Conservation (phyloP, 2,329 filamentous ascomycete genomes). For the Penicillium sp. region DNA sequence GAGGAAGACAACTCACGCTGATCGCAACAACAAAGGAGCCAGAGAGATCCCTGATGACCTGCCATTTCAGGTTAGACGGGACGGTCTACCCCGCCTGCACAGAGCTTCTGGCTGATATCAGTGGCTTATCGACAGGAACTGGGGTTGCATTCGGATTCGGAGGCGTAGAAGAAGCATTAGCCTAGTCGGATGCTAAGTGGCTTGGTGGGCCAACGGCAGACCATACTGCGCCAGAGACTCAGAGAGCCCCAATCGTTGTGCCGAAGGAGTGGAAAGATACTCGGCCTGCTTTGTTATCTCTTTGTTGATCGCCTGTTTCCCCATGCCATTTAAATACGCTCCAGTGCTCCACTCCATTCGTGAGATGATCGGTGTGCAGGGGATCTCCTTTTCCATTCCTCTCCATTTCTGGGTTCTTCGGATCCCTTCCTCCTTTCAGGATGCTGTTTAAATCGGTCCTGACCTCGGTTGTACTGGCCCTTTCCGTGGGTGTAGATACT, state of each 20-base stretch:
- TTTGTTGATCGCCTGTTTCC: background rate
- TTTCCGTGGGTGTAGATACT: constrained; percentile 31
- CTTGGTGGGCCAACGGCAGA: constrained; percentile 8
- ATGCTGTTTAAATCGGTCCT: constrained; percentile 39
- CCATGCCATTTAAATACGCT: constrained; percentile 9
- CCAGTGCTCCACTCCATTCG: background rate
- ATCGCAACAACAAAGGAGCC: background rate
- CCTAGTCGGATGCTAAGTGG: constrained; percentile 5
- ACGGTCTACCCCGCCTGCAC: constrained; percentile 13
- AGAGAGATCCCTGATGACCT: constrained; percentile 8
- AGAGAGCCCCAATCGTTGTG: background rate
- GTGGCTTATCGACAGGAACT: constrained; percentile 18
- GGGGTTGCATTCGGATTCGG: constrained; percentile 6
- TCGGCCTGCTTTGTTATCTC: background rate
- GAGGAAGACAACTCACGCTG: background rate
- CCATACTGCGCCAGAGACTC: background rate
- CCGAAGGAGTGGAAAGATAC: background rate
- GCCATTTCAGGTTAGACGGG: constrained; percentile 14
- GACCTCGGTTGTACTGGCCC: constrained; percentile 31
- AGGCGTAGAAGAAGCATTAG: constrained; percentile 21
- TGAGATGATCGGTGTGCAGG: background rate
- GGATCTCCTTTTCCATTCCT: constrained; percentile 1
- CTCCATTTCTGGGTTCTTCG: constrained; percentile 5
- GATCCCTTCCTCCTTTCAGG: constrained; percentile 1
- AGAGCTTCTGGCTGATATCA: constrained; percentile 18